Base-by-base conservation (phyloP, 108 stramenopile species). In the Parmales sp. region DNA sequence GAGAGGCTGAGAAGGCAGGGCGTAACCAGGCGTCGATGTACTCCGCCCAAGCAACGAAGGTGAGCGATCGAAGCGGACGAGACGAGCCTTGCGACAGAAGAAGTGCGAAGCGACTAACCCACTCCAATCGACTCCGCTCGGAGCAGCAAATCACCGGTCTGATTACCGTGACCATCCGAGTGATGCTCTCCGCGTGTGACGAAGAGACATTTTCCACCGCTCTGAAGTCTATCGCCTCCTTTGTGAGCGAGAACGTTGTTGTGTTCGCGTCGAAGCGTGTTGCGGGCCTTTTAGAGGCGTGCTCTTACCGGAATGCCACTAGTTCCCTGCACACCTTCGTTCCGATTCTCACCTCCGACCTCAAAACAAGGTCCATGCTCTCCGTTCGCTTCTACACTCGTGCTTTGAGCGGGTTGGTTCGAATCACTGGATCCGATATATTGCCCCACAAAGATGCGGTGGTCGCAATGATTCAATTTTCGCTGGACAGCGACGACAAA, bases 371-470 rank as follows among this genome's bases (percentile, higher is more conserved):
- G 46, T 88, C 88, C 9, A 86, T 79, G 45, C 82, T 86, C 68
- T 88, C 86, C 16, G 73, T 76, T 28, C 72, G 80, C n/a, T 93
- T 90, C 73, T 75, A 88, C 43, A 71, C 90, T 7, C 76, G 90
- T 19, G 86, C 87, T 69, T 76, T 93, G 23, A 80, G 88, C 2
- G 92, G 89, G 28, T 84, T 86, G 20, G 86, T 93, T 20, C 72
- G 86, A 65, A 72, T 68, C 65, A 84, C 84, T 11, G 90, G 90
- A 48, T 20, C 67, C 25, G 70, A 74, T 23, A 76, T 90, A 6
- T 68, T 82, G 48, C 68, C 72, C 28, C 83, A 90, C 69, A 74
- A 78, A 1, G 67, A 82, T 37, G 69, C 54, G 1, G 78, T 93
- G 18, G 51, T 48, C 39, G 68, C 74, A 19, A 77, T 86, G 18